Evolutionary conservation across 352 stramenopile species (phyloP).

Genomic region (Globisporangium abappressorium): DNA sequence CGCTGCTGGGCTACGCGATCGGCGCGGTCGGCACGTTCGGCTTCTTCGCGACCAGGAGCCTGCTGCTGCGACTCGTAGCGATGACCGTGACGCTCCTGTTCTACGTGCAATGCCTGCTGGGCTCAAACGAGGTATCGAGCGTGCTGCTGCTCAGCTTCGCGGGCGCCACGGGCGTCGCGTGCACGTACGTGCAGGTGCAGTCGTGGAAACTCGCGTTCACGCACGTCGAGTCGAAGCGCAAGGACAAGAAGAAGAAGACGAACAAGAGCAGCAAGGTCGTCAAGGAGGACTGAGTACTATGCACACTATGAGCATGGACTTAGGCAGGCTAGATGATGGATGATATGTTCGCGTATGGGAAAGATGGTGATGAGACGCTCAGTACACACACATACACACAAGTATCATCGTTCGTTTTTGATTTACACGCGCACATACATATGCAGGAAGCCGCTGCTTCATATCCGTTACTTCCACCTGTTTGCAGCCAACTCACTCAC

Average conservation of each 20-base stretch:
- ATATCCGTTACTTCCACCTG: not conserved
- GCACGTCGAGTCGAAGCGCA: conserved; percentile 26
- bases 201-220: conserved; percentile 56
- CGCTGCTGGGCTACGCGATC: conserved; percentile 51
- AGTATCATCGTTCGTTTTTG: not conserved
- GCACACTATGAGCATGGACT: not conserved
- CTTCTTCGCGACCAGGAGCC: conserved; percentile 23
- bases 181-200: conserved; percentile 53
- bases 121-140: conserved; percentile 27
- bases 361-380: not conserved
- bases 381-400: not conserved
- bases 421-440: conserved; percentile 1
- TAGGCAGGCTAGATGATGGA: not conserved
- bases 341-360: not conserved
- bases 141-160: conserved; percentile 35
- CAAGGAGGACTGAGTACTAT: conserved; percentile 12
- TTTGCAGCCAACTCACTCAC: not conserved
- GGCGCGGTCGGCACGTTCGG: conserved; percentile 40
- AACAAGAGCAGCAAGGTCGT: conserved; percentile 24
- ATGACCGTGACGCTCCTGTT: conserved; percentile 21
- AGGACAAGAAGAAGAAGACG: conserved; percentile 23
- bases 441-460: not conserved
- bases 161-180: conserved; percentile 39
- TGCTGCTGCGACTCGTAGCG: conserved; percentile 22
- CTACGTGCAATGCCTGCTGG: conserved; percentile 25